These are phyloP conservation scores for Coniochaeta sp. DNA, from an alignment of 2,329 filamentous ascomycete species.

Conservation along the genomic window DNA sequence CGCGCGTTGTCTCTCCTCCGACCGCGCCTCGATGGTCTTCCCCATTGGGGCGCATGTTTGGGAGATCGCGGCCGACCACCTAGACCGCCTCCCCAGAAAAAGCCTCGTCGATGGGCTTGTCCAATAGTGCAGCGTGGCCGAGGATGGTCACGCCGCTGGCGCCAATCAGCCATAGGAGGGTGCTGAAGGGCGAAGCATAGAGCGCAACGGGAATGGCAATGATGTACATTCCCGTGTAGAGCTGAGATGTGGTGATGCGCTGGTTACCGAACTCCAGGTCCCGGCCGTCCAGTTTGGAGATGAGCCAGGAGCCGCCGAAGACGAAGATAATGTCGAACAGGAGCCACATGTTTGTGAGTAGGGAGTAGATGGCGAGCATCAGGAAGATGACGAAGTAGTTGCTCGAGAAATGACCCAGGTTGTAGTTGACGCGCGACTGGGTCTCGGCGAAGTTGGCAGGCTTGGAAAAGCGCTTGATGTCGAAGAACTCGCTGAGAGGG, in stretches of 20 bases:
- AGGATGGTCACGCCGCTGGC: conserved; percentile 90
- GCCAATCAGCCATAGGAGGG: conserved; percentile 91
- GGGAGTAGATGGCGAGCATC: conserved; percentile 92
- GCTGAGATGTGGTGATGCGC: conserved; percentile 81
- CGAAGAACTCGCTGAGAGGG: conserved; percentile 87
- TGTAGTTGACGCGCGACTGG: conserved; percentile 52
- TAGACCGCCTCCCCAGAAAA: conserved; percentile 99
- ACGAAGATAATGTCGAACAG: conserved; percentile 92
- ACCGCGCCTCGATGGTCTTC: conserved; percentile 96
- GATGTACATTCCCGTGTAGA: conserved; percentile 83
- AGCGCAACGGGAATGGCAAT: conserved; percentile 80
- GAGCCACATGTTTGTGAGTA: conserved; percentile 79
- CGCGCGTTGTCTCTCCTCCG: conserved; percentile 50
- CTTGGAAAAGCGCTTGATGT: conserved; percentile 93
- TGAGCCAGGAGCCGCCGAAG: conserved; percentile 79
- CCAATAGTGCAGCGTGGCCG: conserved; percentile 91
- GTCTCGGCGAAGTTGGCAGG: conserved; percentile 69
- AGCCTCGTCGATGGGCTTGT: conserved; percentile 99
- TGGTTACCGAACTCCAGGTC: conserved; percentile 83
- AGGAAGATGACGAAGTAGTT: conserved; percentile 93
- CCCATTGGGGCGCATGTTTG: conserved; percentile 87
- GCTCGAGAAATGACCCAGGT: conserved; percentile 93
- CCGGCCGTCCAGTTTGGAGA: conserved; percentile 80
- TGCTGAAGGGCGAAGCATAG: conserved; percentile 75
- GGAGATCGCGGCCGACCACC: conserved; percentile 99